phyloP scores from a whole-genome alignment of 768 basidiomycete genomes.

The Amanita phalloides region DNA sequence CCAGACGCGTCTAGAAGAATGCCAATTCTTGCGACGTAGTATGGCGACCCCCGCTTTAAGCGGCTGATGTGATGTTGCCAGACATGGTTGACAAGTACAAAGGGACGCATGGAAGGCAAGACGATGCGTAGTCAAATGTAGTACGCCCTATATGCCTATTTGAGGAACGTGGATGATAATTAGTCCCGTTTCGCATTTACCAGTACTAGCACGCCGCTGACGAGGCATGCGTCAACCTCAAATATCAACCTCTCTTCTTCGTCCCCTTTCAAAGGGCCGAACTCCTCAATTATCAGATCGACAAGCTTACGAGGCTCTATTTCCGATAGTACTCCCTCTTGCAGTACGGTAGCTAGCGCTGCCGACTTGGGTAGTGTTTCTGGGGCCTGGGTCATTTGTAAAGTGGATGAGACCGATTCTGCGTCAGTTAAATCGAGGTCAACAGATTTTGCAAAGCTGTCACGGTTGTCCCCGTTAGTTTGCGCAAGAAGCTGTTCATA shows the following conservation, averaged over 20 bases:
- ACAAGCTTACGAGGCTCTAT: slow-evolving; percentile 39
- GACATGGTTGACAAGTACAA: slow-evolving; percentile 29
- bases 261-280: slow-evolving; percentile 36
- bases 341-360: background rate
- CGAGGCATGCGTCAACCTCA: slow-evolving; percentile 40
- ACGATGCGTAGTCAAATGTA: slow-evolving; percentile 58
- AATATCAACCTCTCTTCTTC: slow-evolving; percentile 39
- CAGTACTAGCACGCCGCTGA: slow-evolving; percentile 38
- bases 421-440: slow-evolving; percentile 23
- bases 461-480: slow-evolving; percentile 12
- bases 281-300: slow-evolving; percentile 41
- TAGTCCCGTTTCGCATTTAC: slow-evolving; percentile 18
- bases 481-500: slow-evolving; percentile 24
- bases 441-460: slow-evolving; percentile 30
- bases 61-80: slow-evolving; percentile 19
- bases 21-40: slow-evolving; percentile 33
- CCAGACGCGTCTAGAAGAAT: slow-evolving; percentile 42
- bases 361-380: background rate
- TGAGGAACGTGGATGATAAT: background rate
- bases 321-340: slow-evolving; percentile 18
- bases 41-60: slow-evolving; percentile 41
- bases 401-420: background rate
- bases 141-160: slow-evolving; percentile 29
- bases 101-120: slow-evolving; percentile 57
- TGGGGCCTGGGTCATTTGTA: background rate